A percentile compares a stretch with the other conserved stretches of the same genome.
These are phyloP conservation scores for Exophiala alcalophila DNA, from an alignment of 2,329 filamentous ascomycete species.

Conservation along the genomic window DNA sequence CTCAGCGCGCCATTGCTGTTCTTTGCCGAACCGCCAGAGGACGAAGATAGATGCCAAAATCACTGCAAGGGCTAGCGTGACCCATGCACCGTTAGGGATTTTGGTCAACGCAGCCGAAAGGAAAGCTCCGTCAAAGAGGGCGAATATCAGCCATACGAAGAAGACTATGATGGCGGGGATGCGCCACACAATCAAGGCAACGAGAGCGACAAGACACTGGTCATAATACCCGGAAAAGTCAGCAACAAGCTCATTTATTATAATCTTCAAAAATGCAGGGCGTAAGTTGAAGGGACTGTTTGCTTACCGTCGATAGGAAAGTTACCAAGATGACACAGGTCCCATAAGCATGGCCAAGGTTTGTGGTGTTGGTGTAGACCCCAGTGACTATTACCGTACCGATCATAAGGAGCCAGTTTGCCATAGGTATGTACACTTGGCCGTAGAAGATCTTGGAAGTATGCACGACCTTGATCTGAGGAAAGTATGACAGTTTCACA, in stretches of 20 bases:
- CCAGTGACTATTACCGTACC: conserved; percentile 72
- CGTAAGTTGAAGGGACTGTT: too few species aligned
- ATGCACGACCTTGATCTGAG: conserved; percentile 70
- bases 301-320: too few species aligned
- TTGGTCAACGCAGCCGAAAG: conserved; percentile 69
- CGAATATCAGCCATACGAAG: conserved; percentile 61
- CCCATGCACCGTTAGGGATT: conserved; percentile 74
- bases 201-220: conserved; percentile 69
- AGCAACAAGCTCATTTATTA: not conserved
- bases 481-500: conserved; percentile 69
- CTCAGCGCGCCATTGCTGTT: conserved; percentile 72
- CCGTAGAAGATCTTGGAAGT: conserved; percentile 68
- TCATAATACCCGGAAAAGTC: conserved; percentile 3
- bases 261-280: not conserved
- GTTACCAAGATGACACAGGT: conserved; percentile 78
- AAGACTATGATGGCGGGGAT: conserved; percentile 57
- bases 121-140: conserved; percentile 66
- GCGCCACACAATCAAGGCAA: conserved; percentile 70
- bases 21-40: conserved; percentile 76
- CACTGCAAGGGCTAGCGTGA: conserved; percentile 64
- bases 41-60: conserved; percentile 65
- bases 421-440: conserved; percentile 72
- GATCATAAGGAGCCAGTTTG: conserved; percentile 75
- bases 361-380: conserved; percentile 68
- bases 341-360: conserved; percentile 71